Percentiles rank a stretch among this genome's conserved stretches.
Conservation (phyloP, 1,139 yeast genomes). For the Yamadazyma spencermartinsiae region DNA sequence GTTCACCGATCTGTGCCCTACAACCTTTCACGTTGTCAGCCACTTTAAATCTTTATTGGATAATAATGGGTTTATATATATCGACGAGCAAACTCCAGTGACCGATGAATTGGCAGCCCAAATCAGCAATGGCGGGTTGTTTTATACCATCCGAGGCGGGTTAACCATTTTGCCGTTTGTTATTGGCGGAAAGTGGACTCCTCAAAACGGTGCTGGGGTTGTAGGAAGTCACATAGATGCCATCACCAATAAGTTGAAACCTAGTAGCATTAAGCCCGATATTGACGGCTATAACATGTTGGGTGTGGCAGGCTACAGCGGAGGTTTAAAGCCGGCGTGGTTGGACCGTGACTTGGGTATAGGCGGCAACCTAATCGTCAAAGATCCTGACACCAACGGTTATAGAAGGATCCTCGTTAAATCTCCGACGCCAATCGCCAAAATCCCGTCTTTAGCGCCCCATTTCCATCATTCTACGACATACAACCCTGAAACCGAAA, state of each 20-base stretch:
- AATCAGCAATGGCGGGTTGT: slow-evolving; percentile 25
- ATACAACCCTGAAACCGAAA: slow-evolving; percentile 59
- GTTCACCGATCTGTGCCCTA: slow-evolving; percentile 61
- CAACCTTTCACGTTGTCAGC: slow-evolving; percentile 59
- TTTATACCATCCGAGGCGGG: slow-evolving; percentile 58
- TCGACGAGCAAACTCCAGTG: slow-evolving; percentile 47
- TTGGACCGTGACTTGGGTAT: slow-evolving; percentile 68
- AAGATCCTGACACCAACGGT: slow-evolving; percentile 21
- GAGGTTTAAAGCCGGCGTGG: slow-evolving; percentile 57
- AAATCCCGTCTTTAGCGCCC: slow-evolving; percentile 65
- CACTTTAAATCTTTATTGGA: slow-evolving; percentile 43
- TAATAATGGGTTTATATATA: slow-evolving; percentile 51
- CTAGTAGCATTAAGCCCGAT: slow-evolving; percentile 45
- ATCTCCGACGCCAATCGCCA: slow-evolving; percentile 66
- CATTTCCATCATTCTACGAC: slow-evolving; percentile 58
- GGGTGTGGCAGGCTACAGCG: slow-evolving; percentile 70
- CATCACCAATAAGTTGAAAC: slow-evolving; percentile 57
- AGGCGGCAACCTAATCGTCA: slow-evolving; percentile 60
- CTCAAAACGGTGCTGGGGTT: slow-evolving; percentile 56
- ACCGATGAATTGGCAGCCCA: slow-evolving; percentile 38
- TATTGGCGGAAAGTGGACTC: slow-evolving; percentile 58
- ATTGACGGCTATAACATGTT: slow-evolving; percentile 62
- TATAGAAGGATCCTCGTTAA: slow-evolving; percentile 45
- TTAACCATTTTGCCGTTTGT: slow-evolving; percentile 57
- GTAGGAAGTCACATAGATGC: slow-evolving; percentile 66